These are phyloP conservation scores for Camelina laxa DNA, from an alignment of 345 rosid species.

Conservation along the genomic window DNA sequence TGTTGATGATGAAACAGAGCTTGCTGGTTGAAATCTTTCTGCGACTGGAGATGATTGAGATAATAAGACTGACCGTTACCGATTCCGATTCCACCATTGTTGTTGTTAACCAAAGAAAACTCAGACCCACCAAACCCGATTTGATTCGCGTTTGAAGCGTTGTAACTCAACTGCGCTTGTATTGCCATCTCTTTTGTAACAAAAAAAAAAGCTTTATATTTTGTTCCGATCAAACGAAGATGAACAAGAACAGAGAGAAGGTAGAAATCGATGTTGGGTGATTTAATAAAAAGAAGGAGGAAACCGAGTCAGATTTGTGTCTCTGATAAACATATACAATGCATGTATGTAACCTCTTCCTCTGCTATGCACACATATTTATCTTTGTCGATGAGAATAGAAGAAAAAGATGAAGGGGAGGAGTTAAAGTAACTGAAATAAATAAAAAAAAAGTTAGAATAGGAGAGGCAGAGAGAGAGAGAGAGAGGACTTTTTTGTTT, in stretches of 20 bases:
- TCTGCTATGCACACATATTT: neutral
- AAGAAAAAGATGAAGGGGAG: conserved; percentile 24
- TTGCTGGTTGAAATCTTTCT: conserved; percentile 47
- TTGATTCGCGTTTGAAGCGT: conserved; percentile 36
- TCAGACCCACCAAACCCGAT: conserved; percentile 51
- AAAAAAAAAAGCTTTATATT: conserved; percentile 4
- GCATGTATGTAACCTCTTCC: conserved; percentile 45
- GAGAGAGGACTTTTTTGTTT: neutral
- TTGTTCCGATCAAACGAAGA: neutral
- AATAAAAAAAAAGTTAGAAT: conserved; percentile 45
- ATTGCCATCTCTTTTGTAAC: conserved; percentile 58
- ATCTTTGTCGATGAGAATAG: conserved; percentile 38
- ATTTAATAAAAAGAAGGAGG: conserved; percentile 18
- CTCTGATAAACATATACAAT: conserved; percentile 38
- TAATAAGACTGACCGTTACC: conserved; percentile 38
- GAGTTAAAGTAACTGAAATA: conserved; percentile 48
- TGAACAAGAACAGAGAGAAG: conserved; percentile 1
- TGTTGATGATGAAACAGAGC: conserved; percentile 36
- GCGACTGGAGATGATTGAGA: conserved; percentile 35
- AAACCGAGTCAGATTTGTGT: conserved; percentile 26
- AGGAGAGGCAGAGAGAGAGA: conserved; percentile 36
- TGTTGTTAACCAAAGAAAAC: conserved; percentile 44
- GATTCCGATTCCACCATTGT: conserved; percentile 48
- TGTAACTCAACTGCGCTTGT: conserved; percentile 63
- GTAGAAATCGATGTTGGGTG: conserved; percentile 17